Base-by-base conservation (phyloP, 116 monocot species). In the Cymodocea nodosa region DNA sequence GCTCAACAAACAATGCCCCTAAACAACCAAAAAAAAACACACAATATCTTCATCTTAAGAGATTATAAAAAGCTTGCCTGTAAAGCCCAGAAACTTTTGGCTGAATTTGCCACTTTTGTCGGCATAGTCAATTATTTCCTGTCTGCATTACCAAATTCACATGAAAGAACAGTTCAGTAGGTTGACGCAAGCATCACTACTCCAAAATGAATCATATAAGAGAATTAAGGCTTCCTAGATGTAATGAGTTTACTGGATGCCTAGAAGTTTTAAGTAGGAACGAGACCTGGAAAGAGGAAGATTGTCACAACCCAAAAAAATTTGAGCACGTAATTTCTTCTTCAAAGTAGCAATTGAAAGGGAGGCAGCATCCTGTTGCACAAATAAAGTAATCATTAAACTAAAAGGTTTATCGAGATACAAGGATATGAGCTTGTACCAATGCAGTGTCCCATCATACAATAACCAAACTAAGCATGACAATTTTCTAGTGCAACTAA, bases 221-320 rank as follows among this genome's bases (percentile, higher is more conserved):
- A 54, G 17, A 16, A 10, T 54, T 20, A 1, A 20, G 19, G 16
- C 18, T 54, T 54, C 14, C 54, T n/a, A 15, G 17, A 54, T n/a
- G 5, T 54, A n/a, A 6, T 54, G 19, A 53, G 1, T 30, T 30
- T 30, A 30, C 30, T 30, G 30, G 30, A 30, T 30, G 30, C 30
- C 3, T 30, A 1, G 30, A 30, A 30, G 30, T 30, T 30, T 30
- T n/a, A 54, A 54, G 19, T 18, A 18, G 5, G 19, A 72, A 65
- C 1, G 56, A 65, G 15, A 98, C 98, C 98, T 89, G 16, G 92
- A 89, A 35, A 98, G 40, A 73, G 89, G 92, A 72, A 81, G 82
- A 75, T 92, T 83, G 62, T 98, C 98, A 65, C 86, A 92, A n/a
- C 92, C 98, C 69, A 89, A 13, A 56, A 98, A 98, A 61, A 82